A percentile compares a stretch with the other conserved stretches of the same genome.
Evolutionary conservation across 2,329 filamentous ascomycete species (phyloP).

Genomic region (Exophiala oligosperma): DNA sequence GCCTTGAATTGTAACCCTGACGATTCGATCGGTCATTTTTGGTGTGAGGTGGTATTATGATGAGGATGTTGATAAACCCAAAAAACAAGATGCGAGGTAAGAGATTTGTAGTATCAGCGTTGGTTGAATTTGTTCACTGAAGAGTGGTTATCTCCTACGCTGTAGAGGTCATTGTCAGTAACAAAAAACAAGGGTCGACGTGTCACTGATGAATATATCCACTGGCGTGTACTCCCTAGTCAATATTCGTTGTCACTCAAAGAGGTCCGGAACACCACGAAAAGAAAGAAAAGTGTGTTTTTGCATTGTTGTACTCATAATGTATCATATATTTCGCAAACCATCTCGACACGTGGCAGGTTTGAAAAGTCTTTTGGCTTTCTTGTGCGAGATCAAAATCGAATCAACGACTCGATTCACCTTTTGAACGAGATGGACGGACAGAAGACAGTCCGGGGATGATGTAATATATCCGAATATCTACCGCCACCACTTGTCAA

Average conservation of each 20-base stretch:
- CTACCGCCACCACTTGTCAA: neutral
- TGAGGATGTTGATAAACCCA: no score
- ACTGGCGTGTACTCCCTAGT: no score
- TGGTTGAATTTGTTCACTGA: no score
- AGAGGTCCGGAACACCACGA: neutral
- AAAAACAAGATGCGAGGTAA: no score
- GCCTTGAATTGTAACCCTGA: constrained; percentile 65
- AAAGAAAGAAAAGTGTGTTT: neutral
- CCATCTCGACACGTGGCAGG: neutral
- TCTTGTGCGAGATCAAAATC: neutral
- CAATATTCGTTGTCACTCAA: no score
- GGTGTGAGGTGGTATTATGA: neutral
- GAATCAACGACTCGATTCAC: neutral
- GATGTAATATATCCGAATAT: neutral
- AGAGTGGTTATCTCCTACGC: no score
- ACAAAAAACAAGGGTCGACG: no score
- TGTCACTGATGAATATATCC: no score
- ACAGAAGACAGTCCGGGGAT: no score
- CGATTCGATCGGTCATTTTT: constrained; percentile 39
- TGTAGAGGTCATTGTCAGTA: no score
- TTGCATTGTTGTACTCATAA: neutral
- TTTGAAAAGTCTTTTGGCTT: neutral
- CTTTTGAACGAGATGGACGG: no score
- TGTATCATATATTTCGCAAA: neutral
- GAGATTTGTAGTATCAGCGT: no score